A percentile compares a stretch with the other conserved stretches of the same genome.
These are phyloP conservation scores for Onygena corvina DNA, from an alignment of 2,329 filamentous ascomycete species.

Conservation along the genomic window DNA sequence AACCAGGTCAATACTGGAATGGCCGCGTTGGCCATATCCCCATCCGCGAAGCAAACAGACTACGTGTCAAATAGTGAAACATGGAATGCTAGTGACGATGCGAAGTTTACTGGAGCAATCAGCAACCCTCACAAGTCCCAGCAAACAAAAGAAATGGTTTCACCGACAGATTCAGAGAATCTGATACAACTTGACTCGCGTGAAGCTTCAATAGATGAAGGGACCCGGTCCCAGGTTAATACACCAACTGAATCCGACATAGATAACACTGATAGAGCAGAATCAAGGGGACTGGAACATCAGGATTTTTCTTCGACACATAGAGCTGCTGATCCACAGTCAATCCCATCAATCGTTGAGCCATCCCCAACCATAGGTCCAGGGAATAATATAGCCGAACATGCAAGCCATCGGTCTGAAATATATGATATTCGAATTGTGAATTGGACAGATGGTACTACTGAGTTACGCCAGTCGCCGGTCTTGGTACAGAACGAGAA, in stretches of 20 bases:
- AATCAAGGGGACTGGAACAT: neutral
- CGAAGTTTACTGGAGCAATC: neutral
- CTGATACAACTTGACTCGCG: neutral
- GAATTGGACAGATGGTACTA: constrained; percentile 60
- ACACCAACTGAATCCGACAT: neutral
- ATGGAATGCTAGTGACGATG: neutral
- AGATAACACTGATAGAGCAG: neutral
- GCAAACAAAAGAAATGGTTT: neutral
- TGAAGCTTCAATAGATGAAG: neutral
- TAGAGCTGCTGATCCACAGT: neutral
- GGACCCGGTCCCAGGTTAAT: neutral
- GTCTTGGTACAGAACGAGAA: constrained; percentile 89
- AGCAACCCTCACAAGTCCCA: neutral
- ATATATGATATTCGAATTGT: constrained; percentile 92
- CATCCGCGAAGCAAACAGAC: neutral
- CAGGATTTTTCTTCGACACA: neutral
- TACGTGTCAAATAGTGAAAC: neutral
- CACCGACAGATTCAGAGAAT: neutral
- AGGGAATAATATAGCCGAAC: neutral
- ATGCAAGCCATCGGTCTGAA: constrained; percentile 36
- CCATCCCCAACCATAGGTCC: neutral
- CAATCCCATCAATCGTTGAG: neutral
- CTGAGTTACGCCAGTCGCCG: constrained; percentile 61
- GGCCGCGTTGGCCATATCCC: neutral
- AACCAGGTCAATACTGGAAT: neutral